phyloP scores from a whole-genome alignment of 805 yeast genomes.

The Zygoascus ofunaensis region DNA sequence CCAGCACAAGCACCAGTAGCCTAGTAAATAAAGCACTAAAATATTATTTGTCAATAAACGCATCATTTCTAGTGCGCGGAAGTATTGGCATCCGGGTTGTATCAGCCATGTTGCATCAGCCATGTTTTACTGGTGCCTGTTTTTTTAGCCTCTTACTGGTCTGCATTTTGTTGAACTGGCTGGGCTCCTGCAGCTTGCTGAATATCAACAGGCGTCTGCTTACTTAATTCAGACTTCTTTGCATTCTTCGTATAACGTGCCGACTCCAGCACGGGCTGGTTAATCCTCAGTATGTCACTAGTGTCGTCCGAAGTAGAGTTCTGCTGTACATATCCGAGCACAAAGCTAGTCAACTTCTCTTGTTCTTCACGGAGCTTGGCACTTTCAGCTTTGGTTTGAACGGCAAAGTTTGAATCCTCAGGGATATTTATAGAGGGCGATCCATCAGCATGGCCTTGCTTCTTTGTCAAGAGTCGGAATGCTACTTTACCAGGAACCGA shows the following conservation, averaged over 20 bases:
- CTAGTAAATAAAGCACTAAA: too few species aligned
- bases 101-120: too few species aligned
- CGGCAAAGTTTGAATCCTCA: conserved; percentile 43
- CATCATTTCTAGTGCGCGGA: too few species aligned
- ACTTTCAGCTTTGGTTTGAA: conserved; percentile 42
- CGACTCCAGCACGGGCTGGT: conserved; percentile 13
- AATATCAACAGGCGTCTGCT: too few species aligned
- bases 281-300: conserved; percentile 1
- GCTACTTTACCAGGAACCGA: conserved; percentile 1
- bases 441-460: conserved; percentile 10
- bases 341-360: conserved; percentile 34
- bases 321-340: conserved; percentile 11
- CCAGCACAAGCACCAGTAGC: background rate
- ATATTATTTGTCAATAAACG: too few species aligned
- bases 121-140: too few species aligned
- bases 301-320: background rate
- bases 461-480: conserved; percentile 42
- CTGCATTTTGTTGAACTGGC: too few species aligned
- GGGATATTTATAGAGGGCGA: conserved; percentile 38
- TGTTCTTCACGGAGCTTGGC: conserved; percentile 44
- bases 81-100: too few species aligned
- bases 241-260: too few species aligned
- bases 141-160: too few species aligned
- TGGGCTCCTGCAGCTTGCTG: too few species aligned
- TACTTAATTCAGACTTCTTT: too few species aligned